phyloP scores from a whole-genome alignment of 2,329 filamentous ascomycete genomes.

The Metarhizium sp. region DNA sequence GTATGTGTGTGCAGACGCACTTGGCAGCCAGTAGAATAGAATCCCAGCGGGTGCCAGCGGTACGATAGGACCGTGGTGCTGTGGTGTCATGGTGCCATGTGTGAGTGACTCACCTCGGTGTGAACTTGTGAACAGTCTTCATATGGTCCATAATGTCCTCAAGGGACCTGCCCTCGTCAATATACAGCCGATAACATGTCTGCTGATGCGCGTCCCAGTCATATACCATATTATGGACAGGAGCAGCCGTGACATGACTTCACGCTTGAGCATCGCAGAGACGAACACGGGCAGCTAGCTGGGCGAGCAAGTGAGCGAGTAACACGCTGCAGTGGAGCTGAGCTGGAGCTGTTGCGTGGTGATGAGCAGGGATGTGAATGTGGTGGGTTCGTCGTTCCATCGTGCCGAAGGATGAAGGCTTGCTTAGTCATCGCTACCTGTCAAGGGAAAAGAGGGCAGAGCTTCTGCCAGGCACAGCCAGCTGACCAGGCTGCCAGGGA shows the following conservation, averaged over 20 bases:
- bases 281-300: background rate
- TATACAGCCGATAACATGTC: conserved; percentile 54
- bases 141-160: conserved; percentile 69
- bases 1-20: background rate
- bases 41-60: no score
- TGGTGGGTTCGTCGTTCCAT: background rate
- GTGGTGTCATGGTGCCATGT: background rate
- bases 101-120: conserved; percentile 54
- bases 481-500: no score
- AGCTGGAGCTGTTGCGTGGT: background rate
- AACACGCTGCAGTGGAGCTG: background rate
- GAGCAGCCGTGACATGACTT: background rate
- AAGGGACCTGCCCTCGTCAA: conserved; percentile 62
- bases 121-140: conserved; percentile 54
- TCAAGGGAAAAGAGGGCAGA: no score
- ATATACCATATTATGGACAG: conserved; percentile 31
- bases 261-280: conserved; percentile 5
- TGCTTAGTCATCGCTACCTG: background rate
- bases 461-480: no score
- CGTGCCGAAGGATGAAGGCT: background rate
- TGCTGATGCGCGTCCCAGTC: conserved; percentile 35
- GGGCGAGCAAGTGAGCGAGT: background rate
- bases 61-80: background rate
- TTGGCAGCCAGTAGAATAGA: no score
- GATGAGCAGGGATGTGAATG: background rate